A percentile compares a stretch with the other conserved stretches of the same genome.
phyloP scores from a whole-genome alignment of 2,329 filamentous ascomycete species.

The Xylariomycetidae sp. region DNA sequence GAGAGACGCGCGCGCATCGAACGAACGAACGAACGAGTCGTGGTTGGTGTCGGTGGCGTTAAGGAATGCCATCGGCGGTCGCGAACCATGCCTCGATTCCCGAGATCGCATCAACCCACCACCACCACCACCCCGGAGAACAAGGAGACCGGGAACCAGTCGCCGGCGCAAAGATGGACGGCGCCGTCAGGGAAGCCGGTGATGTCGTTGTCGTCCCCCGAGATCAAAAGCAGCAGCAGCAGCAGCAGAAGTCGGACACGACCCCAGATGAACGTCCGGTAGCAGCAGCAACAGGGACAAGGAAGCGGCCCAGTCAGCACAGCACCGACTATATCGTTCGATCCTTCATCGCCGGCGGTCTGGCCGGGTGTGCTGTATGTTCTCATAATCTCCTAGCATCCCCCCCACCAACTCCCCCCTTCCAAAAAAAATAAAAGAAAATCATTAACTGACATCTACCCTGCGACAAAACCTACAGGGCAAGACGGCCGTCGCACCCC shows the following conservation, averaged over 20 bases:
- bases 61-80: slow-evolving; percentile 51
- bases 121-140: slow-evolving; percentile 37
- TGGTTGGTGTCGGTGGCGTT: slow-evolving; percentile 23
- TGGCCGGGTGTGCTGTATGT: slow-evolving; percentile 88
- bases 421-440: too few relatives aligned
- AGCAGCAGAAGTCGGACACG: too few relatives aligned
- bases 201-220: slow-evolving; percentile 11
- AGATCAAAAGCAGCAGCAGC: not conserved
- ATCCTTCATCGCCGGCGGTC: slow-evolving; percentile 79
- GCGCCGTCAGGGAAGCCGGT: slow-evolving; percentile 20
- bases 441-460: too few relatives aligned
- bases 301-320: slow-evolving; percentile 58
- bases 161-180: slow-evolving; percentile 24
- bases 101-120: slow-evolving; percentile 40
- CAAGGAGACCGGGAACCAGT: slow-evolving; percentile 25
- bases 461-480: too few relatives aligned
- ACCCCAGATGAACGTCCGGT: too few relatives aligned
- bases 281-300: slow-evolving; percentile 33
- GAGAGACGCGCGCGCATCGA: too few relatives aligned
- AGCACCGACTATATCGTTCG: slow-evolving; percentile 80
- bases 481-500: slow-evolving; percentile 90
- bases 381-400: too few relatives aligned
- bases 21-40: too few relatives aligned
- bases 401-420: too few relatives aligned
- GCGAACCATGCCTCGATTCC: slow-evolving; percentile 56